Conservation (phyloP, 2,329 filamentous ascomycete species). For the Hymenoscyphus repandus region DNA sequence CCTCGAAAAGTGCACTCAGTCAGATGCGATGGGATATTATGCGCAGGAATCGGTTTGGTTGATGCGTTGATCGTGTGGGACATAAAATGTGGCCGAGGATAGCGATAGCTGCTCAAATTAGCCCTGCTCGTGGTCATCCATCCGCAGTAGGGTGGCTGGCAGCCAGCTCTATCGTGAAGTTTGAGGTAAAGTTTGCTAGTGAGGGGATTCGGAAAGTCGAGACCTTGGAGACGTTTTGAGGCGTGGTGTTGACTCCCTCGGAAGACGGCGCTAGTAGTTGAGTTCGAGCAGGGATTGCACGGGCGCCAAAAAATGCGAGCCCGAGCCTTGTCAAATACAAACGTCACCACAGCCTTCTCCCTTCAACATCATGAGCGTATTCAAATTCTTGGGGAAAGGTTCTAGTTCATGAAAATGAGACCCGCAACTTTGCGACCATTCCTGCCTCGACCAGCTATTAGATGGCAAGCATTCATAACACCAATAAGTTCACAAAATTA, state of each 20-base stretch:
- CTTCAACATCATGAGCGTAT: not conserved
- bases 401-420: conserved; percentile 21
- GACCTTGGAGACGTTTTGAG: conserved; percentile 1
- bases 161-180: conserved; percentile 17
- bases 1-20: not conserved
- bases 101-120: conserved; percentile 19
- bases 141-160: conserved; percentile 18
- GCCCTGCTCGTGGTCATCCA: conserved; percentile 26
- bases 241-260: conserved; percentile 11
- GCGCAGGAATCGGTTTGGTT: not conserved
- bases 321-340: conserved; percentile 15
- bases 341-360: conserved; percentile 20
- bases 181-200: conserved; percentile 7
- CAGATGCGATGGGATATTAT: not conserved
- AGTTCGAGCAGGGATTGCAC: not conserved
- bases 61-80: not conserved
- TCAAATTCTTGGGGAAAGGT: not conserved
- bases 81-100: not conserved
- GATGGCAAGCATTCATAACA: conserved; percentile 12
- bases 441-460: conserved; percentile 16
- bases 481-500: conserved; percentile 48
- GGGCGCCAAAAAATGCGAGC: not conserved
- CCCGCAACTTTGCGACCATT: conserved; percentile 20
- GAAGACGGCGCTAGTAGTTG: not conserved
- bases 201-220: conserved; percentile 1